Conservation (phyloP, 2,329 filamentous ascomycete genomes). For the Teratosphaeria zuluensis region DNA sequence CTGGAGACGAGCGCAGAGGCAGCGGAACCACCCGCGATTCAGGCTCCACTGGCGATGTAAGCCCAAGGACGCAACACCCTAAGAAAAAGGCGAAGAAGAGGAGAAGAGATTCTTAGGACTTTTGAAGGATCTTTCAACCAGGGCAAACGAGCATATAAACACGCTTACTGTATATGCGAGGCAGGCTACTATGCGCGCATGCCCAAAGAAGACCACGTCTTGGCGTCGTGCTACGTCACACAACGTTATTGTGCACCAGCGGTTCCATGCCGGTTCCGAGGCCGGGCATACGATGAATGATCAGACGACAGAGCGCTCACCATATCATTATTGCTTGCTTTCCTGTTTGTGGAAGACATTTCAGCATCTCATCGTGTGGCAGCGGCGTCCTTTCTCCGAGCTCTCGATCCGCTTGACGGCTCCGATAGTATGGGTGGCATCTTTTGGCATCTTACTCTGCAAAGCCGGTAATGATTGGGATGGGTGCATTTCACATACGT, state of each 20-base stretch:
- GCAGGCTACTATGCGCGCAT: neutral
- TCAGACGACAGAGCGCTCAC: neutral
- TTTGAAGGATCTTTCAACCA: neutral
- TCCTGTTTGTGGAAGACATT: neutral
- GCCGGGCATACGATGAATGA: neutral
- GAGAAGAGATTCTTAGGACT: neutral
- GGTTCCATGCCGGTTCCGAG: neutral
- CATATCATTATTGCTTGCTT: neutral
- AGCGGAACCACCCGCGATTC: slow-evolving; percentile 1
- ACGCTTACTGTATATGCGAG: neutral
- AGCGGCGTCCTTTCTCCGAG: neutral
- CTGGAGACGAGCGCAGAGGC: slow-evolving; percentile 3
- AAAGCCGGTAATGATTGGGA: neutral
- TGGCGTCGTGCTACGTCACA: neutral
- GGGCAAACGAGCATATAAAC: neutral
- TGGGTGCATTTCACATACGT: neutral
- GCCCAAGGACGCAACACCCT: slow-evolving; percentile 3
- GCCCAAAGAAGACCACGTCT: neutral
- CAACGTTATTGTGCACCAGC: neutral
- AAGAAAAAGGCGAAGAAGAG: slow-evolving; percentile 8
- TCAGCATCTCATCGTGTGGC: neutral
- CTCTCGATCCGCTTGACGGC: neutral
- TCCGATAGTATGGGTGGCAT: neutral
- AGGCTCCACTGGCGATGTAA: slow-evolving; percentile 1
- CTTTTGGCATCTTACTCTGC: neutral